phyloP scores from a whole-genome alignment of 495 filamentous ascomycete genomes.

The Hypomontagnella submonticulosa region DNA sequence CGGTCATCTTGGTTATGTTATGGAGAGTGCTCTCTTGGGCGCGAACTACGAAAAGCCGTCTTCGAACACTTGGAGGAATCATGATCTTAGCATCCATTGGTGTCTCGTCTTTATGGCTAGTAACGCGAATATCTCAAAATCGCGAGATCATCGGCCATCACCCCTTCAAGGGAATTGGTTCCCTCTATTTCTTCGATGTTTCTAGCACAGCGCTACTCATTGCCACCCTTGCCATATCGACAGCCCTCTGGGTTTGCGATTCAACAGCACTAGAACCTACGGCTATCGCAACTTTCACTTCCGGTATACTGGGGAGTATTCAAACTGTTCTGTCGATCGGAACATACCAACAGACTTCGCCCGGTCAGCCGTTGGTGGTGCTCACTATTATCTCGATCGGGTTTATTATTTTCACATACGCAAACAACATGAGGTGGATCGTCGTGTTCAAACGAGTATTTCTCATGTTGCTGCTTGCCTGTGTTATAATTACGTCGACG shows the following conservation, averaged over 20 bases:
- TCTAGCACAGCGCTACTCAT: constrained; percentile 54
- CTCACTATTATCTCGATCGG: constrained; percentile 51
- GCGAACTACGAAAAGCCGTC: constrained; percentile 54
- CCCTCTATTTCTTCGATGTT: constrained; percentile 56
- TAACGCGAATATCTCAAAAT: constrained; percentile 35
- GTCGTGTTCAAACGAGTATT: constrained; percentile 54
- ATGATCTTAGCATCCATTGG: constrained; percentile 46
- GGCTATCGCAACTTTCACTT: constrained; percentile 52
- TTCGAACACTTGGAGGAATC: constrained; percentile 54
- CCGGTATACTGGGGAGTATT: constrained; percentile 46
- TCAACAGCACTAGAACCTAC: constrained; percentile 51
- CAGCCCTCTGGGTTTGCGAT: constrained; percentile 53
- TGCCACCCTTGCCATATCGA: constrained; percentile 52
- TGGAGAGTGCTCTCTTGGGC: constrained; percentile 62
- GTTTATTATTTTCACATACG: constrained; percentile 53
- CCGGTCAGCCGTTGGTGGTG: constrained; percentile 40
- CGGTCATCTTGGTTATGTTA: constrained; percentile 50
- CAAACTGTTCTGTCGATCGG: constrained; percentile 46
- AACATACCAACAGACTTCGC: constrained; percentile 53
- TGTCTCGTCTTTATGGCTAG: constrained; percentile 37
- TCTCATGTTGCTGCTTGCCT: constrained; percentile 48
- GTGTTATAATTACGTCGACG: constrained; percentile 46
- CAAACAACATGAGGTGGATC: constrained; percentile 53
- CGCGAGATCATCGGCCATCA: constrained; percentile 38
- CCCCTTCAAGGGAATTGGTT: constrained; percentile 40